Evolutionary conservation across 805 yeast genomes (phyloP).

Genomic region (Pichia manshurica): DNA sequence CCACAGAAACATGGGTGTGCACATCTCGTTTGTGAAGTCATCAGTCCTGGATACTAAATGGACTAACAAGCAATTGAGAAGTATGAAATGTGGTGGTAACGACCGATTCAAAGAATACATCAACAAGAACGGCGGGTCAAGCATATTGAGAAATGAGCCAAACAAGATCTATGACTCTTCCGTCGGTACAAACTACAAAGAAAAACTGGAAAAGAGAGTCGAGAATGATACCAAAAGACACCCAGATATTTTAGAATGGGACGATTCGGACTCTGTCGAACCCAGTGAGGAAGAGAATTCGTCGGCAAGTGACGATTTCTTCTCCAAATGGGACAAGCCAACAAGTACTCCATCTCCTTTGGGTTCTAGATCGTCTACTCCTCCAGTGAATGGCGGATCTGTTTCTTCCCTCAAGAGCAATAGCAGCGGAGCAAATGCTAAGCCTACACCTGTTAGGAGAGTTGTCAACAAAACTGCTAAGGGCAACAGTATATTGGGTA

Average conservation of each 20-base stretch:
- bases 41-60: constrained; percentile 82
- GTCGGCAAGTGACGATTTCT: constrained; percentile 73
- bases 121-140: constrained; percentile 78
- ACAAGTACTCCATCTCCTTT: constrained; percentile 44
- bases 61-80: constrained; percentile 84
- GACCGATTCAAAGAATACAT: constrained; percentile 78
- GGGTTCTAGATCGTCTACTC: constrained; percentile 41
- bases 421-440: constrained; percentile 9
- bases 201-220: constrained; percentile 67
- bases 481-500: constrained; percentile 14
- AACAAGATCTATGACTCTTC: constrained; percentile 73
- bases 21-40: constrained; percentile 90
- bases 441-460: constrained; percentile 29
- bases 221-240: constrained; percentile 58
- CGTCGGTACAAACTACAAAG: constrained; percentile 75
- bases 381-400: not conserved
- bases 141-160: constrained; percentile 60
- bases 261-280: constrained; percentile 34
- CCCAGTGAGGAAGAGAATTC: constrained; percentile 44
- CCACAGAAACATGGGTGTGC: constrained; percentile 94
- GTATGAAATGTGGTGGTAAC: constrained; percentile 93
- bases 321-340: constrained; percentile 89
- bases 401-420: constrained; percentile 35
- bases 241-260: constrained; percentile 72
- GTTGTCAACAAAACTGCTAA: constrained; percentile 25